Conservation (phyloP, 257 asterid genomes). For the Echites panduratus region DNA sequence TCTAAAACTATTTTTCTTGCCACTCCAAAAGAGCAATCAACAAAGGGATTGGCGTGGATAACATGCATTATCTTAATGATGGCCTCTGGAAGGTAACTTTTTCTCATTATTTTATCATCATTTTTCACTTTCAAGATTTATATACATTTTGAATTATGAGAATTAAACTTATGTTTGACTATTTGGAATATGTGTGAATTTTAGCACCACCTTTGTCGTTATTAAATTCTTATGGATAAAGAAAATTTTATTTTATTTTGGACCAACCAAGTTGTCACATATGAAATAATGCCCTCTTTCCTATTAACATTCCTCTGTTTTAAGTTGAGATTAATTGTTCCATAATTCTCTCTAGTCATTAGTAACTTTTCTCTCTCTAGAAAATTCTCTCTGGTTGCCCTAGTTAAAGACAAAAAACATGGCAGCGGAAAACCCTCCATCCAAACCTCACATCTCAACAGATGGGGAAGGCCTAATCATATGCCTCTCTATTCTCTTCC, state of each 20-base stretch:
- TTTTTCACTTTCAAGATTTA: background rate
- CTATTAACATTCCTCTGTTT: too few relatives aligned
- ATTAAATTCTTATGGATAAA: background rate
- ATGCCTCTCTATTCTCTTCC: too few relatives aligned
- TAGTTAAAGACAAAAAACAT: too few relatives aligned
- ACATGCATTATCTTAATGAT: conserved; percentile 98
- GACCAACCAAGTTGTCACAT: background rate
- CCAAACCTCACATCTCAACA: too few relatives aligned
- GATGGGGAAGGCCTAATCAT: too few relatives aligned
- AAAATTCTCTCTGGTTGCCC: too few relatives aligned
- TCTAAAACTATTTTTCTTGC: conserved; percentile 16
- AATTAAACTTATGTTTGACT: background rate
- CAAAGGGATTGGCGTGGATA: conserved; percentile 96
- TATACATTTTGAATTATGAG: background rate
- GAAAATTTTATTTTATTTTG: background rate
- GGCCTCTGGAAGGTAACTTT: conserved; percentile 94
- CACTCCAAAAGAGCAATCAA: conserved; percentile 63
- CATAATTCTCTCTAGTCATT: too few relatives aligned
- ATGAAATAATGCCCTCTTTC: too few relatives aligned
- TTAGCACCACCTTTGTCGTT: background rate
- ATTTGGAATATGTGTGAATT: background rate
- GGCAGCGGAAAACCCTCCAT: too few relatives aligned
- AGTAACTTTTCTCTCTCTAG: too few relatives aligned
- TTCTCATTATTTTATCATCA: background rate
- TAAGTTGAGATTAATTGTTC: too few relatives aligned